Conservation (phyloP, 495 filamentous ascomycete species). For the Podospora tetraspora region DNA sequence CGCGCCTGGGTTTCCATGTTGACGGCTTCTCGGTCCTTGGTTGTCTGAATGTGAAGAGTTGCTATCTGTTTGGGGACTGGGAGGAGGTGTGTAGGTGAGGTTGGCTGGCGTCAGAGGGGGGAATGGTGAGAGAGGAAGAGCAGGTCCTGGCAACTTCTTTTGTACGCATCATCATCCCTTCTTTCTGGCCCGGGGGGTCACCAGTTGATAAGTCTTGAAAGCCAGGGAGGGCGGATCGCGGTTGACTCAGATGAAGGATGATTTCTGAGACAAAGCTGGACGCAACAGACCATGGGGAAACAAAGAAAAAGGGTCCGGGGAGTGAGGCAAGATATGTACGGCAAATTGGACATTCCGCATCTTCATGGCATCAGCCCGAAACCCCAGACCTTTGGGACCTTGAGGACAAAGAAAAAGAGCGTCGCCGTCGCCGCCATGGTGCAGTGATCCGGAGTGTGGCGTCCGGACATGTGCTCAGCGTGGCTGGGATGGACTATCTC, state of each 20-base stretch:
- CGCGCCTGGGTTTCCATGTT: conserved; percentile 28
- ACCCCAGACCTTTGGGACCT: background rate
- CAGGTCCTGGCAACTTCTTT: conserved; percentile 11
- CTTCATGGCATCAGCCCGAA: conserved; percentile 1
- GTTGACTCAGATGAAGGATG: conserved; percentile 26
- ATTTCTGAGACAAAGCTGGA: conserved; percentile 26
- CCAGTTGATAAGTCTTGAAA: conserved; percentile 17
- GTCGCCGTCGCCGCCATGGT: background rate
- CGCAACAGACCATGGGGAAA: conserved; percentile 5
- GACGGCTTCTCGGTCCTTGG: background rate
- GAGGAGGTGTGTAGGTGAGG: background rate
- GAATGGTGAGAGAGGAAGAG: background rate
- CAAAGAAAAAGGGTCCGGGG: conserved; percentile 19
- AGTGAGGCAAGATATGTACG: conserved; percentile 5
- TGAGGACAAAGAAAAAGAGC: conserved; percentile 1
- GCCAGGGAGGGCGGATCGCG: conserved; percentile 11
- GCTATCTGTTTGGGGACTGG: background rate
- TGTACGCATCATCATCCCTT: conserved; percentile 19
- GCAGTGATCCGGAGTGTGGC: background rate
- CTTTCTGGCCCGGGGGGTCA: conserved; percentile 12
- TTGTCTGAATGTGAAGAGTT: background rate
- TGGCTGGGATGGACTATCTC: background rate
- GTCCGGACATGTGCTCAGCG: background rate
- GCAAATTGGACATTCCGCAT: conserved; percentile 11
- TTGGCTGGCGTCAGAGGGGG: background rate